phyloP scores from a whole-genome alignment of 192 early-diverging fungal species.

The Entophlyctis helioformis region DNA sequence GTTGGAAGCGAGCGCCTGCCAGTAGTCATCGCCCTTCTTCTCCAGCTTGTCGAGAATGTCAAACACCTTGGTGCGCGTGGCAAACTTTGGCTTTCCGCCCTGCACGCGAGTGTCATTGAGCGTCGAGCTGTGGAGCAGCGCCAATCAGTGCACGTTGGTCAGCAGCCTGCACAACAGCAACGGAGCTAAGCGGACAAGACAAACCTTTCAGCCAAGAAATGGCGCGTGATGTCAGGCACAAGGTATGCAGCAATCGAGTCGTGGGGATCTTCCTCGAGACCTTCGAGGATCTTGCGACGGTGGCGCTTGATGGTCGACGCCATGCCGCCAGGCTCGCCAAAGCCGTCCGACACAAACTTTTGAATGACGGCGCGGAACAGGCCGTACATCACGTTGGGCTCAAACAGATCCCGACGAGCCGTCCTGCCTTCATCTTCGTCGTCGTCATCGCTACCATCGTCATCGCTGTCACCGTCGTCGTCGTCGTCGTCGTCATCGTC shows the following conservation, averaged over 20 bases:
- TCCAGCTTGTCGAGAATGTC: constrained; percentile 40
- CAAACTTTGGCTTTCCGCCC: constrained; percentile 18
- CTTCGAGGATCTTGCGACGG: constrained; percentile 38
- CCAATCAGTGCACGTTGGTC: too few species aligned
- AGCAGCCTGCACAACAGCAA: too few species aligned
- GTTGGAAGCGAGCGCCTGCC: constrained; percentile 35
- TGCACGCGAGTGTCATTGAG: constrained; percentile 24
- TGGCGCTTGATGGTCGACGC: constrained; percentile 14
- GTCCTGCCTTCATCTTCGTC: constrained; percentile 13
- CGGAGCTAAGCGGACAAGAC: neutral
- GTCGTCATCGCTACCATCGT: constrained; percentile 16
- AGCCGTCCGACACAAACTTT: constrained; percentile 6
- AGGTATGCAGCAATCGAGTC: constrained; percentile 45
- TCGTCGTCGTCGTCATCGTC: constrained; percentile 10
- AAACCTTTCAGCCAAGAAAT: constrained; percentile 13
- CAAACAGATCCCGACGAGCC: constrained; percentile 37
- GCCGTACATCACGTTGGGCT: constrained; percentile 37
- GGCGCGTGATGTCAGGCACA: constrained; percentile 34
- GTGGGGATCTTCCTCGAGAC: constrained; percentile 53
- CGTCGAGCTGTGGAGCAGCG: too few species aligned
- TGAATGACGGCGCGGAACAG: constrained; percentile 16
- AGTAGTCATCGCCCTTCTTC: constrained; percentile 34
- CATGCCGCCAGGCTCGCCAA: constrained; percentile 6
- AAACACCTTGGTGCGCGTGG: constrained; percentile 41
- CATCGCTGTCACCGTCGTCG: constrained; percentile 9